Evolutionary conservation across 1,284 basidiomycete species (phyloP).

Genomic region (Coriolopsis trogii): DNA sequence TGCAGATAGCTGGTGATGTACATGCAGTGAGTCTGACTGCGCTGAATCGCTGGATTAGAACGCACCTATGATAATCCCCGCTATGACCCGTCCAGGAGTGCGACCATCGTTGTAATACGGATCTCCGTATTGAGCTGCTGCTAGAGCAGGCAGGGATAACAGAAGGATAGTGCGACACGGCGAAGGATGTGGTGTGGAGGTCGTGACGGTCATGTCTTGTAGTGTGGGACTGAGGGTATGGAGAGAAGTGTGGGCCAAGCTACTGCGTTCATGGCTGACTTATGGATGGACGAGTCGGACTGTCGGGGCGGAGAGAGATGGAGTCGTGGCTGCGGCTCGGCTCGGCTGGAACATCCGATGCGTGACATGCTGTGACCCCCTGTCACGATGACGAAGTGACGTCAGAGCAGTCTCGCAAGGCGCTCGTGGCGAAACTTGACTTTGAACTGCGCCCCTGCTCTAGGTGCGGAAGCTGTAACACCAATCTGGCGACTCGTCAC

Average conservation of each 20-base stretch:
- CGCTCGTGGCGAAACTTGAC: too few species aligned
- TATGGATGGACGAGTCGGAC: background rate
- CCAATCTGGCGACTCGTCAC: too few species aligned
- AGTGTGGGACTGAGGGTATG: background rate
- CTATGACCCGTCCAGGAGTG: conserved; percentile 16
- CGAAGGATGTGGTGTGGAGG: background rate
- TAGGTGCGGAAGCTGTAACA: too few species aligned
- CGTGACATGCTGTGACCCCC: background rate
- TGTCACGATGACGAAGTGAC: background rate
- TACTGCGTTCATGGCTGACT: background rate
- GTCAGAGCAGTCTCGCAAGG: background rate
- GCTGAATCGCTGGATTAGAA: too few species aligned
- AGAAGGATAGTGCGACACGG: conserved; percentile 2
- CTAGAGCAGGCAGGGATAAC: conserved; percentile 13
- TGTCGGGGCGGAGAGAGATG: too few species aligned
- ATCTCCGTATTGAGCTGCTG: conserved; percentile 13
- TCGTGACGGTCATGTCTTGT: background rate
- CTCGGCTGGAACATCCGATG: background rate
- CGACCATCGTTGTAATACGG: conserved; percentile 3
- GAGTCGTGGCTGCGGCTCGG: background rate
- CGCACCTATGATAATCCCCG: conserved; percentile 23
- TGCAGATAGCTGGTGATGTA: conserved; percentile 10
- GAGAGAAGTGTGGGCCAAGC: conserved; percentile 3
- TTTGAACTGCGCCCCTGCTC: too few species aligned
- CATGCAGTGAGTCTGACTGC: background rate